A percentile compares a stretch with the other conserved stretches of the same genome.
Conservation (phyloP, 2,329 filamentous ascomycete species). For the Aspergillus tanneri region DNA sequence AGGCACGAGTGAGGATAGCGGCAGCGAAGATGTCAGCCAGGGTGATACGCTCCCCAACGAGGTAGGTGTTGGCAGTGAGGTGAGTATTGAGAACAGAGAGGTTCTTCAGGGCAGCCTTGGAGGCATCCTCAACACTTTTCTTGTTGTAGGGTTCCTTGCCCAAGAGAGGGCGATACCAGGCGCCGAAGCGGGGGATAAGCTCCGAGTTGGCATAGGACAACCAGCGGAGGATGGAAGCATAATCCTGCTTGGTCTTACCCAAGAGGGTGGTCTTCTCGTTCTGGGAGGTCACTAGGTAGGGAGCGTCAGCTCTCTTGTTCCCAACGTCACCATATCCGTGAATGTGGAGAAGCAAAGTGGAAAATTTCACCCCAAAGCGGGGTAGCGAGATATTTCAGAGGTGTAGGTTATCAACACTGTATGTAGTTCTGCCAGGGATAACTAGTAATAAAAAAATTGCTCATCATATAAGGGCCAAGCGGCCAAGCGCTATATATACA, state of each 20-base stretch:
- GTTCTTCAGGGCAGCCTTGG: slow-evolving; percentile 67
- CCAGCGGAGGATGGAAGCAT: slow-evolving; percentile 97
- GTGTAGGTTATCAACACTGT: slow-evolving; percentile 71
- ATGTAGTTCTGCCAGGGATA: slow-evolving; percentile 95
- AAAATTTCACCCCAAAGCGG: slow-evolving; percentile 26
- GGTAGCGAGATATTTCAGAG: slow-evolving; percentile 66
- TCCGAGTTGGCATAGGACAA: slow-evolving; percentile 95
- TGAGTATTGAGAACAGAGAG: slow-evolving; percentile 78
- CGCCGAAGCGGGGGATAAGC: slow-evolving; percentile 69
- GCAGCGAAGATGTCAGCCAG: slow-evolving; percentile 89
- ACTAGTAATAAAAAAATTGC: slow-evolving; percentile 72
- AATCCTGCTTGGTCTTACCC: slow-evolving; percentile 99
- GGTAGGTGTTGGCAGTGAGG: slow-evolving; percentile 89
- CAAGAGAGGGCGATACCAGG: slow-evolving; percentile 83
- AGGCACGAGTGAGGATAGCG: slow-evolving; percentile 78
- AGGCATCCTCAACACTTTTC: slow-evolving; percentile 83
- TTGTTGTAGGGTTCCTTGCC: slow-evolving; percentile 92
- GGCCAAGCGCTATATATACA: slow-evolving; percentile 12
- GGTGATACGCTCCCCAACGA: slow-evolving; percentile 95
- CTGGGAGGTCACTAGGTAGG: slow-evolving; percentile 80
- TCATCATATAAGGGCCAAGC: slow-evolving; percentile 59
- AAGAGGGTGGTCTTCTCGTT: slow-evolving; percentile 99
- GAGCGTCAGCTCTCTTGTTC: slow-evolving; percentile 27
- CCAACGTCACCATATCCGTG: slow-evolving; percentile 12
- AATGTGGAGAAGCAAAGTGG: slow-evolving; percentile 11